Conservation (phyloP, 2,329 filamentous ascomycete species). For the Penicillium frequentans region DNA sequence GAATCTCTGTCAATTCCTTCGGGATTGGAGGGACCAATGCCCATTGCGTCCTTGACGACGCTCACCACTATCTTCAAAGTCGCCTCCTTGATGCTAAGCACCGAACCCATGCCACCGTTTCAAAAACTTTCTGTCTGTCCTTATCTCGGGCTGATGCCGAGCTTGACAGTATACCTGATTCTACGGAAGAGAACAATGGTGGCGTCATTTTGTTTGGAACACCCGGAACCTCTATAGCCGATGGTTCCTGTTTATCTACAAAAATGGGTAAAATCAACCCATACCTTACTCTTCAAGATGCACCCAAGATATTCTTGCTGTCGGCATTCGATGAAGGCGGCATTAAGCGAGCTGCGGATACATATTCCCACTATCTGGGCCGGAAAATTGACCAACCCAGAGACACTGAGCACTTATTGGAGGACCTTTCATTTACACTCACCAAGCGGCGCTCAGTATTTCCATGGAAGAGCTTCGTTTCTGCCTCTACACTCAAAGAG, state of each 20-base stretch:
- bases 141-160: background rate
- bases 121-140: background rate
- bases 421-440: slow-evolving; percentile 25
- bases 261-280: background rate
- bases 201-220: background rate
- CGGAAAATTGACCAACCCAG: background rate
- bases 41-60: slow-evolving; percentile 35
- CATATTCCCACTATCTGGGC: slow-evolving; percentile 15
- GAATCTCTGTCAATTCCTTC: slow-evolving; percentile 37
- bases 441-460: slow-evolving; percentile 16
- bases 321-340: slow-evolving; percentile 27
- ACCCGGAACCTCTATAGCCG: slow-evolving; percentile 13
- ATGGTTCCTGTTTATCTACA: slow-evolving; percentile 6
- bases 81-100: slow-evolving; percentile 10
- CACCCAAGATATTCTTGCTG: slow-evolving; percentile 14
- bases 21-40: slow-evolving; percentile 39
- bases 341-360: slow-evolving; percentile 18
- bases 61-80: slow-evolving; percentile 20
- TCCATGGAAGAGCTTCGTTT: slow-evolving; percentile 19
- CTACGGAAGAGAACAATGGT: slow-evolving; percentile 10
- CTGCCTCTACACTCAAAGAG: slow-evolving; percentile 12
- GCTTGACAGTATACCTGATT: background rate
- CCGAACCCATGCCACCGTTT: slow-evolving; percentile 6
- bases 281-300: background rate
- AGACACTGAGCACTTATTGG: slow-evolving; percentile 11